Base-by-base conservation (phyloP, 768 basidiomycete species). In the Boletus reticulatus region DNA sequence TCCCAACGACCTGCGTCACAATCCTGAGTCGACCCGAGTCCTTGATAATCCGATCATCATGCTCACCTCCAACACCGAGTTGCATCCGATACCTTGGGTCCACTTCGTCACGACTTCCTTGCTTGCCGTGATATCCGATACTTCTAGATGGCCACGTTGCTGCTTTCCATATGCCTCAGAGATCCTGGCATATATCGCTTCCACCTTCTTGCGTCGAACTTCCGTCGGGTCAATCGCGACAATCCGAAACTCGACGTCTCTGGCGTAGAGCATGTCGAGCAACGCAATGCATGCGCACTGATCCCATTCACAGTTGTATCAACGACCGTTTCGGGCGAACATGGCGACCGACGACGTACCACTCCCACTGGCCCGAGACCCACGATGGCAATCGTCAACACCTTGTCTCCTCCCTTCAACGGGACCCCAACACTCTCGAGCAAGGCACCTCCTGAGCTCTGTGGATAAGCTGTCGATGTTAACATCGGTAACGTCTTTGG, bases 351-450 rank as follows among this genome's bases (percentile, higher is more conserved):
- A 22, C 27, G 27, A 61, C 78, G 46, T 61, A 83, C 81, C 55
- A 91, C 72, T 20, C 90, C 90, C 11, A 92, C 90, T 17, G 90
- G 90, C 8, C 90, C 90, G 48, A 92, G 75, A 4, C 89, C 90
- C 19, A 92, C 71, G 32, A 92, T 73, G 0, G 84, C 90, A 49
- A 91, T 72, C 1, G 81, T 85, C 55, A 90, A 64, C 9, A 71
- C 56, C 52, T 68, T 75, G 56, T 90, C 87, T 50, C 78, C 78
- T 7, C 70, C 57, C 9, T 71, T 74, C 44, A 83, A 62, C 42
- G 61, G 75, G 17, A 50, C 53, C 29, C 46, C 56, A 51, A 29
- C 31, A 13, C 50, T 24, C 4, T 51, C 59, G 12, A 20, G 38
- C 24, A 43, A 19, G 4, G 69, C 32, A 37, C 48, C 6, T 14